These are phyloP conservation scores for Alternaria solani DNA, from an alignment of 2,329 filamentous ascomycete species.

Conservation along the genomic window DNA sequence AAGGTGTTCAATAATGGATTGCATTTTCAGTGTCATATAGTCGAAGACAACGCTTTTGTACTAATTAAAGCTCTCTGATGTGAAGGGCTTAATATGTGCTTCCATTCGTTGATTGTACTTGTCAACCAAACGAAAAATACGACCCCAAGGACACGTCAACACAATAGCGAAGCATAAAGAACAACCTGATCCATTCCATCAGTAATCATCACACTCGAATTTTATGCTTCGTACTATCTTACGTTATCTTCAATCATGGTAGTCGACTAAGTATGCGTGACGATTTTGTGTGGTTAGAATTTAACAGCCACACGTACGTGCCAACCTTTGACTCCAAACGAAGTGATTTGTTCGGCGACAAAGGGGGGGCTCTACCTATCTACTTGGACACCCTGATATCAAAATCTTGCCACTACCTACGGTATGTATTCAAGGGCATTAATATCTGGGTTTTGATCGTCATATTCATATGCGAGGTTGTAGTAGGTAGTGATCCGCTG, in stretches of 20 bases:
- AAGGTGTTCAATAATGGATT: background rate
- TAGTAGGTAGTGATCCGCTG: background rate
- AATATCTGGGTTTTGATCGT: background rate
- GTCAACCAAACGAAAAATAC: no score
- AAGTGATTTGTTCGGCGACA: background rate
- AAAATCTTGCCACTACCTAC: background rate
- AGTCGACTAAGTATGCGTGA: background rate
- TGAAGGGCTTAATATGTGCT: background rate
- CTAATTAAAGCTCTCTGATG: no score
- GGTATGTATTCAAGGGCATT: no score
- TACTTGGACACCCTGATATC: background rate
- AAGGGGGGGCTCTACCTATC: background rate
- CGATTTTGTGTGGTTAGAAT: background rate
- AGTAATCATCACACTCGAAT: background rate
- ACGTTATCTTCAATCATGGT: background rate
- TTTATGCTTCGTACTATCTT: background rate
- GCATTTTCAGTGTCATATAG: background rate
- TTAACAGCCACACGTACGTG: background rate
- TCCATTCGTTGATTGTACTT: no score
- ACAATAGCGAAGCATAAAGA: no score
- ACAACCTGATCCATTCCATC: no score
- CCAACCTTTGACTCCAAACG: background rate
- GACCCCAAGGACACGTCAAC: no score
- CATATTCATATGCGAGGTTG: background rate
- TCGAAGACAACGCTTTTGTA: rapidly evolving